phyloP scores from a whole-genome alignment of 805 yeast genomes.

The Spathaspora boniae region DNA sequence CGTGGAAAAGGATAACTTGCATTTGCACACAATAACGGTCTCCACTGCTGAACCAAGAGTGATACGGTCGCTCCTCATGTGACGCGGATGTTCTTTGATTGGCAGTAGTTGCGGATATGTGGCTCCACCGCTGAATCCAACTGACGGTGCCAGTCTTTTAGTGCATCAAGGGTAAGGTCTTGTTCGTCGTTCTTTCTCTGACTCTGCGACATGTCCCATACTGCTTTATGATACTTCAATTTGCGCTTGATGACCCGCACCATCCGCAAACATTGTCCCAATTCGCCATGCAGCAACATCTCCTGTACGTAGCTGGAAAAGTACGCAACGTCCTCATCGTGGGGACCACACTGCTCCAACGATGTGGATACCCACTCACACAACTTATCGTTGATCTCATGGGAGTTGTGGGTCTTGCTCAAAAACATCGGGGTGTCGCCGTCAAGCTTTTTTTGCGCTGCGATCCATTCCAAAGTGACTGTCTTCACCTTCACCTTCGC shows the following conservation, averaged over 20 bases:
- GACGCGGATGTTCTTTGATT: background rate
- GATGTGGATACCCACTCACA: conserved; percentile 26
- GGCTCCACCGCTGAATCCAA: conserved; percentile 5
- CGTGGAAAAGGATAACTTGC: too few species aligned
- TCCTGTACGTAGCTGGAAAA: conserved; percentile 18
- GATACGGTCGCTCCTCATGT: too few species aligned
- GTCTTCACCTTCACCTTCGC: conserved; percentile 11
- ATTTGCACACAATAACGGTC: too few species aligned
- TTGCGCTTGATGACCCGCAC: conserved; percentile 8
- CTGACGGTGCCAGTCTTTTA: conserved; percentile 10
- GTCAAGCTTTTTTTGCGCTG: conserved; percentile 12
- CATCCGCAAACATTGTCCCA: conserved; percentile 17
- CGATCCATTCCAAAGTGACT: conserved; percentile 21
- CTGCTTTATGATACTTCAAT: conserved; percentile 3
- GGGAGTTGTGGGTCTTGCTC: conserved; percentile 7
- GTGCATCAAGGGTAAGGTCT: conserved; percentile 10
- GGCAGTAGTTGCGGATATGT: conserved; percentile 1
- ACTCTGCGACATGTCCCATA: background rate
- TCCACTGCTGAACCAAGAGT: too few species aligned
- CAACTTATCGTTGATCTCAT: conserved; percentile 16
- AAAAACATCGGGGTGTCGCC: conserved; percentile 14
- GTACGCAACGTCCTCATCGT: conserved; percentile 24
- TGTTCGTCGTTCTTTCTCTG: background rate
- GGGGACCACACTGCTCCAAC: conserved; percentile 32
- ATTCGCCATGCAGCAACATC: conserved; percentile 15